Base-by-base conservation (phyloP, 23 red algal genomes). In the Cyanidiococcus yangmingshanensis region DNA sequence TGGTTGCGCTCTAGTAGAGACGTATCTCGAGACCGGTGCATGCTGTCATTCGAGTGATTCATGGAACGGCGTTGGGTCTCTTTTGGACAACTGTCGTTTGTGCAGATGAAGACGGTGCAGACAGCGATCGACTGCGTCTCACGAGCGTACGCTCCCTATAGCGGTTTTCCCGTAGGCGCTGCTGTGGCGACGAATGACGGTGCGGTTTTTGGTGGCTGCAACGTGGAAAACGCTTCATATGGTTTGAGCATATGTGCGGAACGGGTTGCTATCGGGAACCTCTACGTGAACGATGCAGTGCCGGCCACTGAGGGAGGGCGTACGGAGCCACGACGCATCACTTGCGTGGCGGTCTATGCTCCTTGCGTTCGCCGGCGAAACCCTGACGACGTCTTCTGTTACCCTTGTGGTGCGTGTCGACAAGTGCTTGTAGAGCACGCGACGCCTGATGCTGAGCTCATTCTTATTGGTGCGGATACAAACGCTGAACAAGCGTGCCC, bases 151-250 rank as follows among this genome's bases (percentile, higher is more conserved):
- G 86, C 87, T 25, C 86, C 86, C 0, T 95, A 95, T 67, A 89
- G 80, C 0, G 82, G 83, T n/a, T 95, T 95, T 76, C 82, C 82
- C 31, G 91, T 95, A 15, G 91, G 91, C 30, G 91, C 91, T 0
- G 77, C 86, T 15, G 33, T 95, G n/a, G 33, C 83, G 32, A 58
- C 57, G 0, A 40, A 37, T 0, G 83, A 89, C 58, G 82, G 84
- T 27, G 68, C 57, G 41, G 75, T 89, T 1, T 82, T 80, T 45
- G 74, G 85, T 16, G 91, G 91, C 34, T 82, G 82, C 59, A 95
- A 95, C 83, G 86, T 95, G 2, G 91, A 95, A 41, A 95, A 88
- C 50, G 79, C 85, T 24, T 90, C 88, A 21, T 95, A 95, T 67
- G 91, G 91, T 35, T 76, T 95, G 37, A 84, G 85, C 2, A 79